Base-by-base conservation (phyloP, 2,329 filamentous ascomycete species). In the Hymenoscyphus fructigenus region DNA sequence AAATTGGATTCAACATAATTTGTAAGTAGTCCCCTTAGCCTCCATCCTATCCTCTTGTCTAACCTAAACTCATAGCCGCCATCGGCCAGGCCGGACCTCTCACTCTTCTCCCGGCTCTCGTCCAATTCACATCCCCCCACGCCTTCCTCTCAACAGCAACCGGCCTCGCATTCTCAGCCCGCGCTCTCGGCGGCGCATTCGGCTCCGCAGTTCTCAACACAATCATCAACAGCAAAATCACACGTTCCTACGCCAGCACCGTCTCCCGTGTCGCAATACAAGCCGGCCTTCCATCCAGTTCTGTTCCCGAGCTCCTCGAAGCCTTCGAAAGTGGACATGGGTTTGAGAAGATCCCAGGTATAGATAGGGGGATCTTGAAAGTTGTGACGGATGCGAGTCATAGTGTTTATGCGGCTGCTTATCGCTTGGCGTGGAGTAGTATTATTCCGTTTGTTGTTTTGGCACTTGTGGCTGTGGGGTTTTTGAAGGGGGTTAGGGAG, bases 51-150 rank as follows among this genome's bases (percentile, higher is more conserved):
- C n/a, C n/a, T n/a, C n/a, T n/a, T n/a, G n/a, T 32, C 55, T 57
- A 57, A 57, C 26, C 7, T 29, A 32, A 15, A 10, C 17, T 9
- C 7, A 12, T 20, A 72, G 76, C 77, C 7, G 82, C 79, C 20
- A 76, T 84, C 59, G 82, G 82, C 3, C 82, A 84, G 68, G 76
- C 79, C 0, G 82, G 82, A 0, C 82, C 82, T 0, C 75, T 84
- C 4, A 83, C 81, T 0, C 77, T 84, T 2, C 77, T 85, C 5
- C 79, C 81, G 0, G 82, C 82, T 5, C 77, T 79, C 60, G 77
- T 84, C 20, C 82, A 85, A 68, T 84, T 84, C 71, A 83, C 82
- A 1, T 79, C 82, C 0, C 82, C 83, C 2, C 83, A 84, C 66
- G 79, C 79, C 3, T 83, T 79, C 69, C 78, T 84, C 15, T 83